Percentiles rank a stretch among this genome's conserved stretches.
phyloP scores from a whole-genome alignment of 768 basidiomycete species.

The Leucocoprinus leucothites region DNA sequence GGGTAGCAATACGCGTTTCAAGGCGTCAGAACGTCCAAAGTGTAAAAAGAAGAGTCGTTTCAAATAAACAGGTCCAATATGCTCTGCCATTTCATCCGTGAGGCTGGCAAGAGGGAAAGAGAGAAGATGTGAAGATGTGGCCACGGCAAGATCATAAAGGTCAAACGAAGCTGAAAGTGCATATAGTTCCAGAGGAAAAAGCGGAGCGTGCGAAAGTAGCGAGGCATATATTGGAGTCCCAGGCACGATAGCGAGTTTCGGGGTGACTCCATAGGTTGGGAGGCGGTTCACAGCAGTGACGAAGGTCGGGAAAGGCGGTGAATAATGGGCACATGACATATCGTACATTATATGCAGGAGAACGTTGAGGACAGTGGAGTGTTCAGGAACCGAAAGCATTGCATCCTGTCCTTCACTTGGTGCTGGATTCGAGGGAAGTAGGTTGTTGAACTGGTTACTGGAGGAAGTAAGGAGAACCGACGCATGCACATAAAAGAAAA shows the following conservation, averaged over 20 bases:
- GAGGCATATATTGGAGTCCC: slow-evolving; percentile 53
- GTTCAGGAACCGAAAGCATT: slow-evolving; percentile 58
- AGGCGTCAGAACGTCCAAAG: slow-evolving; percentile 76
- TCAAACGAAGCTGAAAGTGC: slow-evolving; percentile 65
- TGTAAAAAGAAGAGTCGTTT: slow-evolving; percentile 83
- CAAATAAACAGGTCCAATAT: slow-evolving; percentile 74
- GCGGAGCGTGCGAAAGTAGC: slow-evolving; percentile 65
- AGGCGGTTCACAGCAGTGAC: slow-evolving; percentile 54
- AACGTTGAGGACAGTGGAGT: slow-evolving; percentile 64
- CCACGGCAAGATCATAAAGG: slow-evolving; percentile 70
- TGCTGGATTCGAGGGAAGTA: slow-evolving; percentile 44
- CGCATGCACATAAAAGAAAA: slow-evolving; percentile 82
- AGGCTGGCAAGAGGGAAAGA: slow-evolving; percentile 65
- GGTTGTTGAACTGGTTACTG: slow-evolving; percentile 57
- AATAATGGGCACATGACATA: slow-evolving; percentile 71
- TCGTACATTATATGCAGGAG: slow-evolving; percentile 72
- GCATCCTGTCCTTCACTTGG: slow-evolving; percentile 42
- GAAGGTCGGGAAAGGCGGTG: slow-evolving; percentile 61
- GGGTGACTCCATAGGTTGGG: slow-evolving; percentile 55
- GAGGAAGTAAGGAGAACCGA: slow-evolving; percentile 57
- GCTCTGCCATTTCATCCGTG: slow-evolving; percentile 65
- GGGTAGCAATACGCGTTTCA: slow-evolving; percentile 72
- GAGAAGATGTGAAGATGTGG: slow-evolving; percentile 72
- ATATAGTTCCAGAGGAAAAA: slow-evolving; percentile 70
- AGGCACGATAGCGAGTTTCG: slow-evolving; percentile 44